phyloP scores from a whole-genome alignment of 768 basidiomycete species.

The Suillus subaureus region DNA sequence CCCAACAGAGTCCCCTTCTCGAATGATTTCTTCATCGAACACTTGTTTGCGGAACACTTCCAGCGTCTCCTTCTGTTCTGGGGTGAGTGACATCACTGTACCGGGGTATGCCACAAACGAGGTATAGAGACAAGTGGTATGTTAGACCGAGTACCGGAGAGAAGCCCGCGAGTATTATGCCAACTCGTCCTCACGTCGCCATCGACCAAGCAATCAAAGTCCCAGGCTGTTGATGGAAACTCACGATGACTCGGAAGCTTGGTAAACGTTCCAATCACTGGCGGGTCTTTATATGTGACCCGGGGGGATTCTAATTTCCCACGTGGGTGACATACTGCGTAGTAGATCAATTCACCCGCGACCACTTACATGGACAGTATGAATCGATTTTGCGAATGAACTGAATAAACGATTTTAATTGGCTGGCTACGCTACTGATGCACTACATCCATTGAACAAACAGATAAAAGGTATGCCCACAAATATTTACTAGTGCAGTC shows the following conservation, averaged over 20 bases:
- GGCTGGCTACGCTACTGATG: too few relatives aligned
- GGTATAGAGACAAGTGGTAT: neutral
- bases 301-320: too few relatives aligned
- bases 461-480: too few relatives aligned
- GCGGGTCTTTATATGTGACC: too few relatives aligned
- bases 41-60: slow-evolving; percentile 54
- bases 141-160: neutral
- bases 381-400: too few relatives aligned
- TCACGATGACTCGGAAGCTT: neutral
- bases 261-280: neutral
- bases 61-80: slow-evolving; percentile 42
- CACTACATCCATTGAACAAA: too few relatives aligned
- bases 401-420: too few relatives aligned
- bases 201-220: neutral
- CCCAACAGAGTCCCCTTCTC: slow-evolving; percentile 63
- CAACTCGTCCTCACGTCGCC: neutral
- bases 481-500: too few relatives aligned
- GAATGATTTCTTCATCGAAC: slow-evolving; percentile 53
- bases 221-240: neutral
- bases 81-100: slow-evolving; percentile 15
- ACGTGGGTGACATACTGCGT: too few relatives aligned
- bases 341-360: too few relatives aligned
- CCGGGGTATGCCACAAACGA: neutral
- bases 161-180: neutral
- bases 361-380: too few relatives aligned